phyloP scores from a whole-genome alignment of 495 filamentous ascomycete species.

The Oidiodendron maius region DNA sequence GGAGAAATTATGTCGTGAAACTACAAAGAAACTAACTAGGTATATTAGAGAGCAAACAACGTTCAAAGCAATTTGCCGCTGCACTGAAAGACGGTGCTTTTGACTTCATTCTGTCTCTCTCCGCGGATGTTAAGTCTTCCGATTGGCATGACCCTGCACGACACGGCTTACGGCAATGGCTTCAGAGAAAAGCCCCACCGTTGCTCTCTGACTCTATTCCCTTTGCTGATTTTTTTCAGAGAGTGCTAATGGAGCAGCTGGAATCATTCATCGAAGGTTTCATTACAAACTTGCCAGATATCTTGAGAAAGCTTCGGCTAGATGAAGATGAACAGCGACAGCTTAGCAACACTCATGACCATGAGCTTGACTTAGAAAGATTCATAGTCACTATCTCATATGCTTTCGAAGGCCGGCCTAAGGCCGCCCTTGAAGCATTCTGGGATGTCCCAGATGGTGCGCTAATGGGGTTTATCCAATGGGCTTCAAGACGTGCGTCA shows the following conservation, averaged over 20 bases:
- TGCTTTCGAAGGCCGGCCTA: slow-evolving; percentile 75
- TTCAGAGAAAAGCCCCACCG: slow-evolving; percentile 69
- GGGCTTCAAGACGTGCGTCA: slow-evolving; percentile 87
- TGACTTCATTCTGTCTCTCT: slow-evolving; percentile 80
- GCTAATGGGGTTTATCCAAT: slow-evolving; percentile 86
- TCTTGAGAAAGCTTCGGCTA: slow-evolving; percentile 75
- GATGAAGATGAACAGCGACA: slow-evolving; percentile 85
- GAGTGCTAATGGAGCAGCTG: slow-evolving; percentile 67
- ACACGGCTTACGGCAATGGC: slow-evolving; percentile 63
- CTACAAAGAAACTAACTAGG: slow-evolving; percentile 16
- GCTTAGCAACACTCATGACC: slow-evolving; percentile 63
- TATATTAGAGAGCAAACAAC: slow-evolving; percentile 53
- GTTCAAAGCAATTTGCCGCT: slow-evolving; percentile 63
- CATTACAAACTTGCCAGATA: slow-evolving; percentile 90
- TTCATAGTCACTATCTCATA: slow-evolving; percentile 90
- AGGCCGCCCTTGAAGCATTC: slow-evolving; percentile 71
- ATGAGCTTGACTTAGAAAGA: slow-evolving; percentile 78
- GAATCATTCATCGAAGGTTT: slow-evolving; percentile 85
- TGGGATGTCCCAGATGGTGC: slow-evolving; percentile 88
- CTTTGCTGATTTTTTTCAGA: slow-evolving; percentile 59
- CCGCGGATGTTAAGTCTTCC: slow-evolving; percentile 61
- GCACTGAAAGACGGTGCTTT: slow-evolving; percentile 87
- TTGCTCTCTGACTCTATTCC: slow-evolving; percentile 54
- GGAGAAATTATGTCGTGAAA: slow-evolving; percentile 20
- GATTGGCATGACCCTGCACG: slow-evolving; percentile 81